Evolutionary conservation across 768 basidiomycete species (phyloP), one percentile per base, ranked within the genome.

Genomic region (Candolleomyces eurysporus): DNA sequence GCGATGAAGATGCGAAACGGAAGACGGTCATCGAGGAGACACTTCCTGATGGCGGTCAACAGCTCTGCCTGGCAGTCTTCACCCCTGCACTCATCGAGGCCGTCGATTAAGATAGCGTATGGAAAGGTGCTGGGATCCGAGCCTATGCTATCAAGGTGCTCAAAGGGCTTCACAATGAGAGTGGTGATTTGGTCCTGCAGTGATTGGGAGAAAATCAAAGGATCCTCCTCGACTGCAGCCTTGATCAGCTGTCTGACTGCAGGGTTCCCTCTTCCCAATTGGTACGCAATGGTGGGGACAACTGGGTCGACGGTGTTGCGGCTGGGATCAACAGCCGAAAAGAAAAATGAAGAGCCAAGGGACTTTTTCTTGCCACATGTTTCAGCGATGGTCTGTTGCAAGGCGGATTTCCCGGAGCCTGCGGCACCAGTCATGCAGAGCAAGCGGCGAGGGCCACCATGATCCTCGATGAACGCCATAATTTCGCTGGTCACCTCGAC

Each of bases 381-480:
- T 9, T 59, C 58, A 3, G 58, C 19, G 4, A 51, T 49, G 4
- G 48, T 59, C 36, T 49, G 48, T 32, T 31, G 13, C 7, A 59
- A n/a, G 7, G 48, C 48, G 5, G 58, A 51, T 26, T 59, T 59
- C 36, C 58, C 58, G 14, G 58, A 48, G 5, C 58, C 58, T 5
- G 58, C 58, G 6, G 58, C 31, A 11, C 58, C 58, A 3, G 48
- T 52, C n/a, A 59, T 14, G n/a, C 58, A 59, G 4, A 59, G 39
- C 48, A 59, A 10, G 5, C 48, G 10, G 4, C 9, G 22, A n/a
- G 57, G 43, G 4, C 4, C 14, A 8, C 26, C 46, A 13, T 31
- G 43, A 13, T 53, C 36, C 17, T 42, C 9, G 9, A 32, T 16
- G 30, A n/a, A 36, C 7, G 21, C 22, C 21, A 59, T 40, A 16